Evolutionary conservation across 2,329 filamentous ascomycete genomes (phyloP), one percentile per base, ranked within the genome.

Genomic region (Stenocarpella maydis): DNA sequence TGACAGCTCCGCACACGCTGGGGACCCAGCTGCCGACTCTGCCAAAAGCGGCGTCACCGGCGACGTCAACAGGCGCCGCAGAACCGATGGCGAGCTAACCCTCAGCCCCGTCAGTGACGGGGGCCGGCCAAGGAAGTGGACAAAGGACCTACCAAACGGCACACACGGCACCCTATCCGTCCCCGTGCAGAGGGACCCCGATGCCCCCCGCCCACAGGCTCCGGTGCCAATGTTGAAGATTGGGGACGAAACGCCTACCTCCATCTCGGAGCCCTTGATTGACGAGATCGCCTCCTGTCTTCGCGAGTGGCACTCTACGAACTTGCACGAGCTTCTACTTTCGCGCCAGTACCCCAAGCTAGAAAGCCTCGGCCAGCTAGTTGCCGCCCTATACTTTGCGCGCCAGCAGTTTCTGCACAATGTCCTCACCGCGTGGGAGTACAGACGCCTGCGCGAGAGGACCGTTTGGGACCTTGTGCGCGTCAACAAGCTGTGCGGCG

Each of bases 201-300:
- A 88, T 77, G 88, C 84, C 28, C 90, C 90, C 14, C 94, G 93
- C 75, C 96, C 95, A 37, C 89, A 94, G 14, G 97, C 97, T 14
- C 96, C 96, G 0, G 95, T 99, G 10, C 96, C 96, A 5, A 96
- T 98, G 92, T 86, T 99, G 65, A 97, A 98, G 80, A 95, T 99
- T 78, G 96, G 96, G 69, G 96, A 99, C 77, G 96, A 99, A 82
- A 97, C 94, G 2, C 93, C 95, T 1, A 97, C 94, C 0, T 98
- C 94, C 7, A 85, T 88, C 19, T 90, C 92, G 10, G 97, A 99
- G 78, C 96, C 96, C 2, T 82, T 99, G 71, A 95, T 99, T 28
- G 96, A 99, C 80, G 96, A 99, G 80, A 98, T 99, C 75, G 95
- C 96, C 17, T 98, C 95, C 4, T 99, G 96, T 78, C 82, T 99